Base-by-base conservation (phyloP, 257 asterid species). In the Anisodus tanguticus region DNA sequence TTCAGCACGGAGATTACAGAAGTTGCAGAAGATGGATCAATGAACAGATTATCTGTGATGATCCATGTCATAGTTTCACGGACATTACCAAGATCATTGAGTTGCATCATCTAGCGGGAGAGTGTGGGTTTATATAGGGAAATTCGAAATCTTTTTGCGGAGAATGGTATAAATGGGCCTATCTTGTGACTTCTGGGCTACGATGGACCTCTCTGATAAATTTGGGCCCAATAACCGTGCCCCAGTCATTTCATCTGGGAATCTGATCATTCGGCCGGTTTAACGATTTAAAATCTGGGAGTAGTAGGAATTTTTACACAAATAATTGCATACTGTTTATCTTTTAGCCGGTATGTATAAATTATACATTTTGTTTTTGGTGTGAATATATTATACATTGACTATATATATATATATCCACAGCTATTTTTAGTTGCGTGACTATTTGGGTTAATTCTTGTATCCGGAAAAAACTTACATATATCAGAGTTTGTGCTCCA, bases 51-150 rank as follows among this genome's bases (percentile, higher is more conserved):
- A 16, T 69, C 4, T 8, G 35, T 69, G 8, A 69, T 17, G 26
- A 69, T 69, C 78, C 55, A 69, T 69, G 55, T 41, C 53, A 13
- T 69, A 8, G 39, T 2, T 15, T 16, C 53, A 3, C 26, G 71
- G 43, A 64, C 43, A 64, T 31, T 31, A 8, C 13, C 54, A 69
- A 69, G 15, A 3, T 69, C 77, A 69, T 69, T 16, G 19, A 16
- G 35, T 53, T 53, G 81, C 26, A 13, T 77, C 2, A 22, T 77
- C 63, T 64, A 26, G 81, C 81, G 81, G 49, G 81, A 77, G 59
- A 77, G 9, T 7, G 45, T 7, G 26, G 3, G 9, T 13, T 51
- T 77, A 26, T 53, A 77, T 9, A 77, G 0, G 64, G 26, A 7
- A 49, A 8, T 26, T 71, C 43, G 39, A 43, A 43, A 71, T 43